Base-by-base conservation (phyloP, 2,329 filamentous ascomycete species). In the Stachybotrys chartarum region DNA sequence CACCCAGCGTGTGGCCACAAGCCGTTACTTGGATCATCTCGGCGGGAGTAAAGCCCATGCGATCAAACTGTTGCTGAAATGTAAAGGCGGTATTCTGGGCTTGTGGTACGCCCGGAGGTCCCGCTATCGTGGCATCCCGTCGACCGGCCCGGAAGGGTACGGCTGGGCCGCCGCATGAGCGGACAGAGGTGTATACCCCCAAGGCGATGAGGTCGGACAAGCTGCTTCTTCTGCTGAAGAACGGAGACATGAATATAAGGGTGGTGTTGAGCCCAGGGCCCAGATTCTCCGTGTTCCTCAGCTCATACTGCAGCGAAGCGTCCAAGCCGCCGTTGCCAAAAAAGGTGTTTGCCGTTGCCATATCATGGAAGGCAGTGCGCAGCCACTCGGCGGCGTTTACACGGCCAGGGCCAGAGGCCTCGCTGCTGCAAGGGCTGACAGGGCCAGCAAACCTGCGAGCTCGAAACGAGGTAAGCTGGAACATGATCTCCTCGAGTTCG, bases 401-500 rank as follows among this genome's bases (percentile, higher is more conserved):
- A 51, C 82, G 78, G 50, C 82, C 83, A 2, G 76, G 72, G 0
- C 78, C 80, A 1, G 76, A 75, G 18, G 76, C 75, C 56, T 80
- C 75, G 58, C 74, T 80, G 48, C 72, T 73, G 68, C 83, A 86
- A 6, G 82, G 83, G 39, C 75, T 80, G 55, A 86, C 78, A 14
- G 76, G 75, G 53, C 77, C 75, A 50, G 80, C 76, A 64, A 86
- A 84, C 46, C 78, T 75, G 58, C 81, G 75, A 35, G 77, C 74
- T 50, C 75, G 72, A 62, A 82, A 80, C 3, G 80, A 81, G 39
- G 74, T 70, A 53, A 80, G 78, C 61, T 85, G 79, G 63, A 78
- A 83, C 73, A 86, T 81, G 59, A 85, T 79, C 66, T 85, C 83
- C 67, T 86, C 83, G 56, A 86, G 70, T 64, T 86, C 82, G 61